phyloP scores from a whole-genome alignment of 73 alveolate species.

The Paramecium octaurelia region DNA sequence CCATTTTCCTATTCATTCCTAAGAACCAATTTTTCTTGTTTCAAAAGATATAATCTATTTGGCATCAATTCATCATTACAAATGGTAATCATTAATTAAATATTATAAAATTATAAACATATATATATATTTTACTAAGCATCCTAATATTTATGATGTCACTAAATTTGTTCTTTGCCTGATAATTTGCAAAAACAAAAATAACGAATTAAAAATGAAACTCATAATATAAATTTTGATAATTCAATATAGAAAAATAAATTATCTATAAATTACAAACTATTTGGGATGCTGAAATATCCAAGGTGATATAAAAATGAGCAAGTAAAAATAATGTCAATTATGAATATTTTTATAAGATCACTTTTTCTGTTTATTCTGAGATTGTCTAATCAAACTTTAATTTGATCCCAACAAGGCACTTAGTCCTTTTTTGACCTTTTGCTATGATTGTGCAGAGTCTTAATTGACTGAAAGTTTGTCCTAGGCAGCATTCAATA shows the following conservation, averaged over 20 bases:
- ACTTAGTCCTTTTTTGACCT: slow-evolving; percentile 10
- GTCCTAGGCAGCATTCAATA: slow-evolving; percentile 23
- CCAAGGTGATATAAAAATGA: background rate
- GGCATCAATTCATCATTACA: background rate
- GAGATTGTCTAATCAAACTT: background rate
- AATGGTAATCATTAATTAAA: background rate
- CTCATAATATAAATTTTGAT: background rate
- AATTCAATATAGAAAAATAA: background rate
- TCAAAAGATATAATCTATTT: background rate
- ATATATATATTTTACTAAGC: background rate
- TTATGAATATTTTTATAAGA: background rate
- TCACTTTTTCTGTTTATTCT: background rate
- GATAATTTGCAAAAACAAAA: too few species aligned
- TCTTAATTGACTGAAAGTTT: background rate
- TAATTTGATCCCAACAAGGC: slow-evolving; percentile 37
- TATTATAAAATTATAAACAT: background rate
- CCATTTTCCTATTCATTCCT: background rate
- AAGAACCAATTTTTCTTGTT: background rate
- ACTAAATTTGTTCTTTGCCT: too few species aligned
- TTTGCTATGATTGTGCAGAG: background rate
- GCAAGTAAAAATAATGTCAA: background rate
- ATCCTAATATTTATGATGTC: background rate
- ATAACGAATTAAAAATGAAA: background rate
- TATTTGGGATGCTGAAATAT: too few species aligned
- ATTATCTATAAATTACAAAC: too few species aligned